Evolutionary conservation across 768 basidiomycete genomes (phyloP).

Genomic region (Rhodotorula kratochvilovae): DNA sequence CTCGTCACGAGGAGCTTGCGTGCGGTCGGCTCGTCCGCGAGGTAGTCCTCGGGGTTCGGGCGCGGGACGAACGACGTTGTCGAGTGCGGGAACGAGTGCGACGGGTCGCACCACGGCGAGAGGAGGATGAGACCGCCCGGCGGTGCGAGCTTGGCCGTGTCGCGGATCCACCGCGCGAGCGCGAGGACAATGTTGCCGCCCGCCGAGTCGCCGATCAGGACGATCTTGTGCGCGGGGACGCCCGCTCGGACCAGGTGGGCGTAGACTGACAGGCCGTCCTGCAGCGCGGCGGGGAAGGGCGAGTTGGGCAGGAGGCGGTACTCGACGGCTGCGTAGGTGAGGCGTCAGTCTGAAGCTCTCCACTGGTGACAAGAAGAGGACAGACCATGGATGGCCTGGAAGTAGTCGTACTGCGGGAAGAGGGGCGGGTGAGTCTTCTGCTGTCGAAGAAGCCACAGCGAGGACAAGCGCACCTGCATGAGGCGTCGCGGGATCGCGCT

Average conservation of each 20-base stretch:
- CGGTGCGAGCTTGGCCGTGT: constrained; percentile 12
- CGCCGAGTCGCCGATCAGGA: constrained; percentile 69
- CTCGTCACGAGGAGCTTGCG: constrained; percentile 30
- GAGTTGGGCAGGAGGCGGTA: constrained; percentile 58
- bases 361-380: neutral
- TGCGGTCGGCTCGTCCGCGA: constrained; percentile 31
- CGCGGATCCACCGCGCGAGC: constrained; percentile 45
- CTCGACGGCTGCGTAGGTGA: constrained; percentile 56
- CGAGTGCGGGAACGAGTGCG: constrained; percentile 30
- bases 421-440: neutral
- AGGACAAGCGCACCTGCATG: constrained; percentile 40
- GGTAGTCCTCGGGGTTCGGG: constrained; percentile 36
- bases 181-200: constrained; percentile 64
- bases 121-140: constrained; percentile 27
- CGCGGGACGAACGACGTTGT: constrained; percentile 21
- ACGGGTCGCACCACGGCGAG: constrained; percentile 19
- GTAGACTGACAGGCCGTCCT: constrained; percentile 72
- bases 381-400: constrained; percentile 19
- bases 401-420: constrained; percentile 19
- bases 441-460: too few relatives aligned
- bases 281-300: constrained; percentile 68
- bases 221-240: constrained; percentile 52
- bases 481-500: constrained; percentile 40
- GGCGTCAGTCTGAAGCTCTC: neutral
- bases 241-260: constrained; percentile 56